These are phyloP conservation scores for Tubosaeta sp. DNA, from an alignment of 768 basidiomycete genomes.

Conservation along the genomic window DNA sequence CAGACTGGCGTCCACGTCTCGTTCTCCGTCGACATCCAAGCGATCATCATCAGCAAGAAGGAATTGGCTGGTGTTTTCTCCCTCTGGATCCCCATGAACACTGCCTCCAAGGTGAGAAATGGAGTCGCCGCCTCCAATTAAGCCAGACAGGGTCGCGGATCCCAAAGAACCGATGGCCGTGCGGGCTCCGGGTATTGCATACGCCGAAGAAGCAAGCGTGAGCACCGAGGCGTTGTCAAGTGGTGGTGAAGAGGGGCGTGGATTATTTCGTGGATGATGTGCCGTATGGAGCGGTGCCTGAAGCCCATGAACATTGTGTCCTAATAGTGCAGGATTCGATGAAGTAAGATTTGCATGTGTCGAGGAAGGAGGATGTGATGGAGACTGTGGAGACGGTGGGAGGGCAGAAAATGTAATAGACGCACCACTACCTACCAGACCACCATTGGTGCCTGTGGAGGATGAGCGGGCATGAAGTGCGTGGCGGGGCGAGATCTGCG, in stretches of 20 bases:
- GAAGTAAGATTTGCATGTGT: conserved; percentile 16
- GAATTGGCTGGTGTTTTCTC: conserved; percentile 65
- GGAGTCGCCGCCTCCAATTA: conserved; percentile 52
- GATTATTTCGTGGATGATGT: conserved; percentile 96
- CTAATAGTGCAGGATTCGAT: conserved; percentile 31
- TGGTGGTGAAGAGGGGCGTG: conserved; percentile 86
- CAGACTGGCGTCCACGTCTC: conserved; percentile 84
- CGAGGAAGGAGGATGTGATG: conserved; percentile 42
- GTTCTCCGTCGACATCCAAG: conserved; percentile 42
- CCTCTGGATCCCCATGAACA: conserved; percentile 45
- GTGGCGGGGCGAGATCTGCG: conserved; percentile 47
- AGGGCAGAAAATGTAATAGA: conserved; percentile 76
- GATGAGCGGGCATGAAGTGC: conserved; percentile 58
- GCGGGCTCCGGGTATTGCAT: conserved; percentile 63
- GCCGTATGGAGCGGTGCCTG: conserved; percentile 87
- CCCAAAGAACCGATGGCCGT: conserved; percentile 40
- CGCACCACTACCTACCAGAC: conserved; percentile 42
- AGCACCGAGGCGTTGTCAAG: conserved; percentile 88
- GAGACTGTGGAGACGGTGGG: conserved; percentile 43
- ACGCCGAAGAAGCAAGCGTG: conserved; percentile 92
- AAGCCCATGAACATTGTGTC: conserved; percentile 31
- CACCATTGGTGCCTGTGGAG: conserved; percentile 48
- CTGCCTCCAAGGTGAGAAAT: conserved; percentile 71
- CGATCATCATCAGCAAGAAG: conserved; percentile 64
- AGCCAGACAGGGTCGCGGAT: conserved; percentile 47